Evolutionary conservation across 2,329 filamentous ascomycete genomes (phyloP), one percentile per base, ranked within the genome.

Genomic region (Aspergillus pseudoterreus): DNA sequence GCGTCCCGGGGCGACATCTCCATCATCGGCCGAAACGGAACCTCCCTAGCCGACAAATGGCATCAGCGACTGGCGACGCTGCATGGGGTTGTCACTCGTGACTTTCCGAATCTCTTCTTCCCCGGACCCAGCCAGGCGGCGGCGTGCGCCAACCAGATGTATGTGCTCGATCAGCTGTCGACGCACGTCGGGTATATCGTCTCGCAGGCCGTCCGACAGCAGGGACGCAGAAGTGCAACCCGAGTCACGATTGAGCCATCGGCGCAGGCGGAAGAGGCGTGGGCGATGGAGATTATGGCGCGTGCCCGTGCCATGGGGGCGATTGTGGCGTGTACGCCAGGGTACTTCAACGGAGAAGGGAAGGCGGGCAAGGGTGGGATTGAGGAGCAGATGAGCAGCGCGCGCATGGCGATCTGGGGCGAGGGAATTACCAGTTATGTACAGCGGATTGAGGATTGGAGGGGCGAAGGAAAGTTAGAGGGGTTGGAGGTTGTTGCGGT

Each of bases 21-120:
- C 1, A 69, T 80, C 45, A 63, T 60, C 15, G 81, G 81, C 17
- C 72, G 75, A 9, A 60, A 71, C 32, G 76, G 76, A 1, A 51
- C 65, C 4, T 67, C 75, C 11, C 63, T 83, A 35, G 71, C 73
- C 8, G 66, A 77, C 2, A 77, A 77, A 56, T 81, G 78, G 63
- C 64, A 65, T 17, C 64, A 71, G 0, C 79, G 77, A 0, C 61
- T 77, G 0, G 59, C 68, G 0, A 83, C 81, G 0, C 68, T 84
- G 0, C 81, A 84, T 62, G 82, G 80, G 9, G 63, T 78, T 5
- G 63, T 71, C 4, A 74, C 69, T 0, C 66, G 68, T 54, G 73
- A 71, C 0, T 84, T 84, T 52, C 81, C 82, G 1, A 84, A 84
- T 56, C 57, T 82, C 43, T 78, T 82, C 71, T 75, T 77, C 58